phyloP scores from a whole-genome alignment of 2,329 filamentous ascomycete species.

The Hypocreales sp. region DNA sequence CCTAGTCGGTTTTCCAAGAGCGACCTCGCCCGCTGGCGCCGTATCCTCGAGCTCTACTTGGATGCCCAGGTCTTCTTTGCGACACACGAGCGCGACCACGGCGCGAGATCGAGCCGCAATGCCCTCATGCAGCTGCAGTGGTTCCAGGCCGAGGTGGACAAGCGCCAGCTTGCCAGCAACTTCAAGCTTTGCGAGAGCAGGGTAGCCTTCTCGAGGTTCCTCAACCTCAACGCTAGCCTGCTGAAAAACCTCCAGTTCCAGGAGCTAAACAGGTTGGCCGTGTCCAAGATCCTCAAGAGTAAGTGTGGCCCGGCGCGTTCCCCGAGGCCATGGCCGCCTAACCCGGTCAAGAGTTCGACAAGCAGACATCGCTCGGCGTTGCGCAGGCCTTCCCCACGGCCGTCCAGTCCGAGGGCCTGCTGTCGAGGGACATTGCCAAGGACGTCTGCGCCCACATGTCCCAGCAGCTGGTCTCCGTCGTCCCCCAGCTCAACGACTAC shows the following conservation, averaged over 20 bases:
- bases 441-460: conserved; percentile 63
- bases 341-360: conserved; percentile 58
- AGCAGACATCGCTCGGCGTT: conserved; percentile 60
- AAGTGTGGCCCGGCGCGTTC: no score
- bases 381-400: conserved; percentile 44
- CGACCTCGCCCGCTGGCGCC: conserved; percentile 62
- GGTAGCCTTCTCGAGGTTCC: conserved; percentile 49
- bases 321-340: no score
- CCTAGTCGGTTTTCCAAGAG: conserved; percentile 46
- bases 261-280: conserved; percentile 65
- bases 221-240: conserved; percentile 59
- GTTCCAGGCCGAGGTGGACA: conserved; percentile 54
- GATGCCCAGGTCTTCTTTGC: conserved; percentile 74
- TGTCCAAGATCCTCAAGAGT: conserved; percentile 79
- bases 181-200: conserved; percentile 54
- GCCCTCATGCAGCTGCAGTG: conserved; percentile 53
- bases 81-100: conserved; percentile 54
- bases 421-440: conserved; percentile 54
- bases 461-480: conserved; percentile 52
- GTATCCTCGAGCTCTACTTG: conserved; percentile 69
- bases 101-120: conserved; percentile 46
- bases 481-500: conserved; percentile 77
- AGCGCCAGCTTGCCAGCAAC: conserved; percentile 38
- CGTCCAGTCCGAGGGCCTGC: conserved; percentile 42
- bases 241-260: conserved; percentile 72